A percentile compares a stretch with the other conserved stretches of the same genome.
Evolutionary conservation across 1,284 basidiomycete genomes (phyloP).

Genomic region (Tylopilus sp.): DNA sequence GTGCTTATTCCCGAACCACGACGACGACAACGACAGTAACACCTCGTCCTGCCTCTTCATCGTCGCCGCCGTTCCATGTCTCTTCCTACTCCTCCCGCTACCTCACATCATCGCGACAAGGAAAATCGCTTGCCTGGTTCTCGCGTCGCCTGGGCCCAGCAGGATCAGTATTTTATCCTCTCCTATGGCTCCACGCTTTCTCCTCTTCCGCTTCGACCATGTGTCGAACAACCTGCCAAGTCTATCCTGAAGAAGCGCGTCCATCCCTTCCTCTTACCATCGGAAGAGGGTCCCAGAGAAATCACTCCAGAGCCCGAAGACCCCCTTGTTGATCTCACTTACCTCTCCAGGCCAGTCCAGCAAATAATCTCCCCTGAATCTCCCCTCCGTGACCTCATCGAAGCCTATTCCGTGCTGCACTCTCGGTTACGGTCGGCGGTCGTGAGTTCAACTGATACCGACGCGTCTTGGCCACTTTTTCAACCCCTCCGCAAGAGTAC

Average conservation of each 20-base stretch:
- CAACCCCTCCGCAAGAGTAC: conserved; percentile 57
- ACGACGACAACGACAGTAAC: conserved; percentile 20
- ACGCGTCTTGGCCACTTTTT: conserved; percentile 66
- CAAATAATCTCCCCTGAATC: conserved; percentile 50
- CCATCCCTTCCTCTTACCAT: conserved; percentile 35
- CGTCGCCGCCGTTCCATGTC: conserved; percentile 32
- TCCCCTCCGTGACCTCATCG: conserved; percentile 55
- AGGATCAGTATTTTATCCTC: conserved; percentile 52
- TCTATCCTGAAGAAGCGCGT: conserved; percentile 62
- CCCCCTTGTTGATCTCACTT: conserved; percentile 58
- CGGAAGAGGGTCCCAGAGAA: conserved; percentile 49
- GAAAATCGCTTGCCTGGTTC: conserved; percentile 41
- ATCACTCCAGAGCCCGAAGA: conserved; percentile 67
- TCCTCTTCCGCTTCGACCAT: conserved; percentile 35
- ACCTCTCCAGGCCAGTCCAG: conserved; percentile 58
- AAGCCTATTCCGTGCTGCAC: conserved; percentile 66
- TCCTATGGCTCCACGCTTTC: conserved; percentile 34
- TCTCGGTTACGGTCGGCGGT: conserved; percentile 56
- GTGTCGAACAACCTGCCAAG: conserved; percentile 43
- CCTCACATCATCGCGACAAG: conserved; percentile 56
- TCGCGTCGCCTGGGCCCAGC: conserved; percentile 58
- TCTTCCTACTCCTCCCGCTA: conserved; percentile 63
- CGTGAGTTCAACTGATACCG: conserved; percentile 45
- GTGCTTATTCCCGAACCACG: conserved; percentile 11
- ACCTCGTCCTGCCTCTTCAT: neutral